Evolutionary conservation across 129 eudicot genomes (phyloP).

Genomic region (Flaveria sonorensis): DNA sequence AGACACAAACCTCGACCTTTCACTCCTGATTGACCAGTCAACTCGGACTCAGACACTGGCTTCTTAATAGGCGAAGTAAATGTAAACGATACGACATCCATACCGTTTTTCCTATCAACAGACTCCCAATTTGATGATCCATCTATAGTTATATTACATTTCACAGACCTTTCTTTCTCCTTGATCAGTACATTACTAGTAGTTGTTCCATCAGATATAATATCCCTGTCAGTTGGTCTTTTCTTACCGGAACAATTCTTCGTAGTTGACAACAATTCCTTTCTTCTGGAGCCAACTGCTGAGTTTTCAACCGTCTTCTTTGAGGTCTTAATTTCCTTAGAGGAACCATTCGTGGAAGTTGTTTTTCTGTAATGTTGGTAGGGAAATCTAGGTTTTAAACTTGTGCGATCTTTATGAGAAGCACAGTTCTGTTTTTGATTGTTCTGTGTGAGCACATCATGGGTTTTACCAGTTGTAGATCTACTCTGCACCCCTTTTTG

Average conservation of each 20-base stretch:
- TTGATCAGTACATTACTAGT: conserved; percentile 29
- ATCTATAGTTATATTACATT: conserved; percentile 55
- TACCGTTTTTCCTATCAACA: conserved; percentile 57
- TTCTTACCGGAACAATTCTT: conserved; percentile 57
- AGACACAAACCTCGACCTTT: conserved; percentile 29
- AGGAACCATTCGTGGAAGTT: conserved; percentile 27
- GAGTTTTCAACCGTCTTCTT: conserved; percentile 56
- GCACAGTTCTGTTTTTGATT: conserved; percentile 79
- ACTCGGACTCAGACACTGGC: conserved; percentile 47
- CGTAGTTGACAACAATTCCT: conserved; percentile 40
- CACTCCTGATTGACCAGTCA: conserved; percentile 34
- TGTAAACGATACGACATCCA: conserved; percentile 91
- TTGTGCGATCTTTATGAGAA: conserved; percentile 39
- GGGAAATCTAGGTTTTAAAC: conserved; percentile 48
- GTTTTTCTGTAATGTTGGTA: conserved; percentile 51
- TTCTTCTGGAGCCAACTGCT: conserved; percentile 47
- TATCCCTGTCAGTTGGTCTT: conserved; percentile 40
- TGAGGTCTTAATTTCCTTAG: conserved; percentile 46
- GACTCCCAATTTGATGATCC: conserved; percentile 57
- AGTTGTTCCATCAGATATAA: conserved; percentile 37
- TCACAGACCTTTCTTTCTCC: conserved; percentile 52
- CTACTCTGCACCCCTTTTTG: conserved; percentile 58
- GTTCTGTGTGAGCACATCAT: conserved; percentile 73
- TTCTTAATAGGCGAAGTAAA: conserved; percentile 87
- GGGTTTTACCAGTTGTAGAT: conserved; percentile 40